Evolutionary conservation across 768 basidiomycete genomes (phyloP), one percentile per base, ranked within the genome.

Genomic region (Favolaschia claudopus): DNA sequence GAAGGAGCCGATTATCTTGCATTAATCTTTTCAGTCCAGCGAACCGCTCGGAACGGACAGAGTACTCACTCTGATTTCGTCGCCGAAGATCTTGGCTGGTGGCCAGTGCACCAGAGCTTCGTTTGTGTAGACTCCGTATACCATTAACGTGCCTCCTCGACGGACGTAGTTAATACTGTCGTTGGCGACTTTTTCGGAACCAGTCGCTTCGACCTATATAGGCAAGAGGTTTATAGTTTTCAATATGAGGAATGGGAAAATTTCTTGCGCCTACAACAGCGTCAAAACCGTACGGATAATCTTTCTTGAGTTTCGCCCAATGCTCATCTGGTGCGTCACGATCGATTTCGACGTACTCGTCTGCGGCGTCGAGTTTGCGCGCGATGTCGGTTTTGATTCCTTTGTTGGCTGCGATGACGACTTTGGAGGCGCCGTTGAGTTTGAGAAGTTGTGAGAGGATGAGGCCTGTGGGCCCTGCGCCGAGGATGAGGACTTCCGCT

Each of bases 301-400:
- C 88, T 55, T 87, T 74, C 77, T 89, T 93, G 58, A 96, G 76
- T 71, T 91, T 79, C 58, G 83, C 81, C 93, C 93, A 96, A 69
- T 95, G 93, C 0, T 83, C 75, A 12, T 82, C 86, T 8, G 93
- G 89, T 65, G 89, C 79, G 68, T 86, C 74, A 53, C 93, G 76
- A 69, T 95, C 92, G 38, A 96, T 80, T 69, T 93, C 93, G 66
- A 95, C 80, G 71, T 95, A 96, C 69, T 89, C 91, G 69, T 96
- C 92, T 9, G 77, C 95, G 2, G 88, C 89, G 13, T 91, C 83
- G 32, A 96, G 80, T 65, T 90, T 72, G 72, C 87, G 86, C 13
- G 94, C 95, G 53, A 95, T 86, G 51, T 93, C 85, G 83, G 90
- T 93, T 82, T 96, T 96, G 69, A 94, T 84, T 37, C 93, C 93